These are phyloP conservation scores for Linnemannia elongata DNA, from an alignment of 192 early-diverging fungal species.

Conservation along the genomic window DNA sequence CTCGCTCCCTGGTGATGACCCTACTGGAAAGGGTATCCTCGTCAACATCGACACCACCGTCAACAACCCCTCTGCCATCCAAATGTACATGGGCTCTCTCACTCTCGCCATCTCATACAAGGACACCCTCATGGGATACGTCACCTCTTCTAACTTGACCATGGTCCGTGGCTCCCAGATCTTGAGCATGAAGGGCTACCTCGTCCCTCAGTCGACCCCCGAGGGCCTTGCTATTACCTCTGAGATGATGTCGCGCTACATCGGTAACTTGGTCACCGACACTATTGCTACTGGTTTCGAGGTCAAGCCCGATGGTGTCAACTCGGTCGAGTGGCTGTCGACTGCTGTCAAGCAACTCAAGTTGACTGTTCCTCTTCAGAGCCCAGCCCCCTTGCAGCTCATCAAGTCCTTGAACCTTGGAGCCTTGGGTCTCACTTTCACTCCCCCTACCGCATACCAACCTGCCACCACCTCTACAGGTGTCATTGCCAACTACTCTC, in stretches of 20 bases:
- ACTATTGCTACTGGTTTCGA: constrained; percentile 62
- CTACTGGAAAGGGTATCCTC: constrained; percentile 66
- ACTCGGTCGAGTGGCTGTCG: constrained; percentile 57
- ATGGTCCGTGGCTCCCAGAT: constrained; percentile 58
- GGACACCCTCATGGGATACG: constrained; percentile 59
- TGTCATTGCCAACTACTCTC: constrained; percentile 53
- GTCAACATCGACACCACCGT: constrained; percentile 62
- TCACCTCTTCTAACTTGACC: constrained; percentile 55
- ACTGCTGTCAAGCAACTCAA: constrained; percentile 47
- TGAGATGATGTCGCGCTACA: constrained; percentile 63
- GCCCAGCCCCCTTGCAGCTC: constrained; percentile 48
- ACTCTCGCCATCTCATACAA: constrained; percentile 60
- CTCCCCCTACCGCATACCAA: constrained; percentile 2
- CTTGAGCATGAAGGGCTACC: constrained; percentile 60
- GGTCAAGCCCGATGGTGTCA: constrained; percentile 58
- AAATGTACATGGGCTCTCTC: constrained; percentile 66
- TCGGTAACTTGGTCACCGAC: constrained; percentile 46
- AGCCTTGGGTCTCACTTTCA: constrained; percentile 47
- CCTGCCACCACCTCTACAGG: constrained; percentile 20
- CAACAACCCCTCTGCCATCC: constrained; percentile 64
- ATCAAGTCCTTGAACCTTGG: constrained; percentile 65
- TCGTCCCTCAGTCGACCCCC: constrained; percentile 61
- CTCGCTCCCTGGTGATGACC: constrained; percentile 63
- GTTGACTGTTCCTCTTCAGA: constrained; percentile 57
- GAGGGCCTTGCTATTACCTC: constrained; percentile 54